Evolutionary conservation across 805 yeast species (phyloP).

Genomic region (Zygosaccharomyces lentus): DNA sequence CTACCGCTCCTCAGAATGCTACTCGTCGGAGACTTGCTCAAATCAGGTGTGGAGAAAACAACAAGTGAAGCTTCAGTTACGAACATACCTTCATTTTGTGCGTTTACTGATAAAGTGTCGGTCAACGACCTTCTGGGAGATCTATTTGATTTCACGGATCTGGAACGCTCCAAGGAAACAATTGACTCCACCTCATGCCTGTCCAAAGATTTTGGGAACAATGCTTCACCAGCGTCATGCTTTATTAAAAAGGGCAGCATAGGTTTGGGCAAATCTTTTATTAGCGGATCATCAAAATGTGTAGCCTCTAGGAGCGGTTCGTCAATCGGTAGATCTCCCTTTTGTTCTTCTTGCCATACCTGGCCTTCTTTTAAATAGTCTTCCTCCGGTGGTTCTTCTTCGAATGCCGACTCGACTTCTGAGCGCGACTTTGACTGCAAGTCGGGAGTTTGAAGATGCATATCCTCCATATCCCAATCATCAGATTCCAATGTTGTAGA

Average conservation of each 20-base stretch:
- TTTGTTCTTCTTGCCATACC: not conserved
- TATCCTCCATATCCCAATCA: not conserved
- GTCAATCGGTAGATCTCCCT: not conserved
- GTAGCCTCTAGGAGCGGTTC: not conserved
- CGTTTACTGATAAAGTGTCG: slow-evolving; percentile 37
- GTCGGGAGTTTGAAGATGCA: too few species aligned
- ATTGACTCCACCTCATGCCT: slow-evolving; percentile 70
- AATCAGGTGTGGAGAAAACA: slow-evolving; percentile 35
- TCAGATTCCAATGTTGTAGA: not conserved
- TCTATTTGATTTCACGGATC: slow-evolving; percentile 49
- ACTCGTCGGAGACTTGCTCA: slow-evolving; percentile 36
- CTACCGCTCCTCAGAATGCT: slow-evolving; percentile 36
- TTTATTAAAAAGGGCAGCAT: slow-evolving; percentile 10
- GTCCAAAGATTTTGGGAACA: slow-evolving; percentile 68
- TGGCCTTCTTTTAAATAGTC: not conserved
- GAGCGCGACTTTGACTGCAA: too few species aligned
- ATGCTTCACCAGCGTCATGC: slow-evolving; percentile 48
- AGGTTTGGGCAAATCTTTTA: slow-evolving; percentile 1
- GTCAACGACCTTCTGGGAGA: slow-evolving; percentile 31
- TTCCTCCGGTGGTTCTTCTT: not conserved
- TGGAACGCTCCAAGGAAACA: slow-evolving; percentile 64
- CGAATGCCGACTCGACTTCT: not conserved
- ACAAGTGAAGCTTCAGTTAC: slow-evolving; percentile 37
- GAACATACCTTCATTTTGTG: slow-evolving; percentile 46
- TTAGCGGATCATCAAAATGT: not conserved